A percentile compares a stretch with the other conserved stretches of the same genome.
phyloP scores from a whole-genome alignment of 306 rosid species.

The Pyrus communis region DNA sequence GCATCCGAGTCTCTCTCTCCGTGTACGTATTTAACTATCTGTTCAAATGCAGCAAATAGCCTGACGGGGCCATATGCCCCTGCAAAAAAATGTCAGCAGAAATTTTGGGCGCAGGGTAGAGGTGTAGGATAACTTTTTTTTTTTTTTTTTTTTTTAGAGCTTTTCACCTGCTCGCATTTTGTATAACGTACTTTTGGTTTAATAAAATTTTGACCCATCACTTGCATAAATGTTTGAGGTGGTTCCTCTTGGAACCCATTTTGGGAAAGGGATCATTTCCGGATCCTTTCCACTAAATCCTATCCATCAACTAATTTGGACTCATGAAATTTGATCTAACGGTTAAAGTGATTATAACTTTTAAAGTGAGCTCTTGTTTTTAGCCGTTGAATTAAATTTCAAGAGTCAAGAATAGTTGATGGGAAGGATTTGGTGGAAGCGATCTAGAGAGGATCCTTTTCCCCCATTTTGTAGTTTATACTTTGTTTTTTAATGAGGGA shows the following conservation, averaged over 20 bases:
- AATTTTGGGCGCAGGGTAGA: slow-evolving; percentile 16
- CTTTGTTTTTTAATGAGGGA: no score
- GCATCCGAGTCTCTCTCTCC: slow-evolving; percentile 20
- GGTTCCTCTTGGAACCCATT: neutral
- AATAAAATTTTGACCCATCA: neutral
- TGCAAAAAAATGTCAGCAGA: slow-evolving; percentile 22
- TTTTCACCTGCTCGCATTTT: neutral
- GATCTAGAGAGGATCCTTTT: no score
- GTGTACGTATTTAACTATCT: slow-evolving; percentile 9
- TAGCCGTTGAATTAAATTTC: no score
- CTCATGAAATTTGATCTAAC: no score
- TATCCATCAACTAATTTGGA: no score
- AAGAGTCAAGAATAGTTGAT: no score
- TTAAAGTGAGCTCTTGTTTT: no score
- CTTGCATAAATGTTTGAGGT: neutral
- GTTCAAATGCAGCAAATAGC: slow-evolving; percentile 1
- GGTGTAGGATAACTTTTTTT: slow-evolving; percentile 18
- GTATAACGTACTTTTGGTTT: neutral
- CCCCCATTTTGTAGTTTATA: no score
- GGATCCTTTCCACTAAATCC: no score
- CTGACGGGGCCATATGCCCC: slow-evolving; percentile 38
- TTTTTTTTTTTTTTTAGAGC: neutral
- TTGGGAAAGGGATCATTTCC: no score
- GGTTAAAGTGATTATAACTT: no score
- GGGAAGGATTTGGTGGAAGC: no score